Base-by-base conservation (phyloP, 2,329 filamentous ascomycete species). In the Lasiodiplodia sp. region DNA sequence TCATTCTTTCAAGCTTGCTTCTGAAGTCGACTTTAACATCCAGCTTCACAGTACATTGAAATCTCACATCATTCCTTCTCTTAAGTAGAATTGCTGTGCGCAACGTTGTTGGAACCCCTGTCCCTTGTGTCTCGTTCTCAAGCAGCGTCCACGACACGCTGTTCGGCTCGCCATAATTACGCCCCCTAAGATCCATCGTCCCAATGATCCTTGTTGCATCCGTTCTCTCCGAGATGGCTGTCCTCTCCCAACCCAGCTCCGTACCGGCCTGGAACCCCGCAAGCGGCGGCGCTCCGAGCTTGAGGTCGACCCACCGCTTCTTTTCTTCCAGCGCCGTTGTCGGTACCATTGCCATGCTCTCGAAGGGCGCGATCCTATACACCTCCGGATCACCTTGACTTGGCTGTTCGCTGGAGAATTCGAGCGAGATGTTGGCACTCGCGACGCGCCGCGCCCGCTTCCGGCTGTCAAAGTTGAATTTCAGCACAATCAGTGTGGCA, bases 31-130 rank as follows among this genome's bases (percentile, higher is more conserved):
- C 75, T 31, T 71, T 71, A 5, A 71, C 75, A 55, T 72, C 63
- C 67, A 79, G 72, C 21, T 71, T 73, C 51, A 78, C 69, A 21
- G 60, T 71, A 56, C 75, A 76, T 40, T 74, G 65, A 37, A 79
- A 79, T 0, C 71, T 69, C 10, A 69, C 71, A 1, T 78, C 72
- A 25, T 75, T 71, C 14, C 70, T 64, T 18, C 74, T 70, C 56
- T 71, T 71, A 14, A 76, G 67, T n/a, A 76, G 67, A 4, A 77
- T 71, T 0, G 72, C 75, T 0, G 70, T 72, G 31, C 70, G 69
- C 31, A 77, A 56, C 4, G 67, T 67, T 0, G 67, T 69, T 0
- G 75, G 73, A 5, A 76, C 70, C 0, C 75, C 75, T 3, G 70
- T 70, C 57, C 74, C 71, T 25, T 68, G 69, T 0, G 72, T 69